A percentile compares a stretch with the other conserved stretches of the same genome.
phyloP scores from a whole-genome alignment of 257 asterid genomes.

The Parsonsia alboflavescens region DNA sequence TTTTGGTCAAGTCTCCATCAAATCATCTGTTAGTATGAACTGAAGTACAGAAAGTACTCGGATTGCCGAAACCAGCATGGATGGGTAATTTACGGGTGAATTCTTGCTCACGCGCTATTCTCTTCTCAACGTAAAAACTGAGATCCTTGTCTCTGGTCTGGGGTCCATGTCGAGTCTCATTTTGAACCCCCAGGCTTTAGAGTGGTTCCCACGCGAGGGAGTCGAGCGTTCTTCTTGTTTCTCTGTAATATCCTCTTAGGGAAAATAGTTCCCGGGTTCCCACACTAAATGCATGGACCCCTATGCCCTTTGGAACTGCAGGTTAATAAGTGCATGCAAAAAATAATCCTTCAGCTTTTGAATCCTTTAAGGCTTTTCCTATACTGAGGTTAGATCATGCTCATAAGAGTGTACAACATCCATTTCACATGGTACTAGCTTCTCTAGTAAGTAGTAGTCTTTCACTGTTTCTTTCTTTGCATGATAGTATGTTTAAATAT shows the following conservation, averaged over 20 bases:
- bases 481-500: neutral
- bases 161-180: too few relatives aligned
- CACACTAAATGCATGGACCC: slow-evolving; percentile 51
- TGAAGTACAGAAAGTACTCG: neutral
- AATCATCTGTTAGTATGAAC: slow-evolving; percentile 1
- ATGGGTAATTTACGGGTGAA: slow-evolving; percentile 17
- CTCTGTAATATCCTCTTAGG: slow-evolving; percentile 18
- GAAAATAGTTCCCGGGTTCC: slow-evolving; percentile 33
- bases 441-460: too few relatives aligned
- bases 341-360: neutral
- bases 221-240: slow-evolving; percentile 8
- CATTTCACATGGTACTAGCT: neutral
- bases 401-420: neutral
- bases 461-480: too few relatives aligned
- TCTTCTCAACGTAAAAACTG: too few relatives aligned
- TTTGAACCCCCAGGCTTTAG: neutral
- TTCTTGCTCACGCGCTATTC: slow-evolving; percentile 23
- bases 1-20: slow-evolving; percentile 12
- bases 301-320: slow-evolving; percentile 43
- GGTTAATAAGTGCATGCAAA: slow-evolving; percentile 37
- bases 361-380: neutral
- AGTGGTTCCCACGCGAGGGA: slow-evolving; percentile 6
- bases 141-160: neutral
- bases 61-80: slow-evolving; percentile 25
- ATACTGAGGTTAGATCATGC: neutral